Base-by-base conservation (phyloP, 129 eudicot species). In the Flaveria robusta region DNA sequence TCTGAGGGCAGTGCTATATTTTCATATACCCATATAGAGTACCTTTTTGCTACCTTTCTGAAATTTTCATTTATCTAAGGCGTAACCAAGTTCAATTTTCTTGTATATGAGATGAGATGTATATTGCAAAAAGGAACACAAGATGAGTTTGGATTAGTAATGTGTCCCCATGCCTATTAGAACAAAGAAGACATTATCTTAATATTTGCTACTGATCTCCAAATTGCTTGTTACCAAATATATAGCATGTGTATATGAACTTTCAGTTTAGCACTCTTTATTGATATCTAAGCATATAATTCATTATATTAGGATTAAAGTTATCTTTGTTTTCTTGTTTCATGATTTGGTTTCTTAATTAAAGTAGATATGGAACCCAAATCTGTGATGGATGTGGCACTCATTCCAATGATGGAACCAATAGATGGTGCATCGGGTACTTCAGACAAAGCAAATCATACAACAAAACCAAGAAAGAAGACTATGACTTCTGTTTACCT, bases 401-500 rank as follows among this genome's bases (percentile, higher is more conserved):
- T 84, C 64, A 82, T 90, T 74, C 86, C 94, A 56, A 81, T 73
- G 59, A 81, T 89, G 7, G 92, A 90, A 47, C 83, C 91, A 51
- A 66, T 79, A 60, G 91, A 88, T 74, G 82, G 71, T 51, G 89
- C 84, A 58, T 82, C 87, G 70, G 85, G 83, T 68, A 80, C 92
- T 70, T 83, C 87, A 13, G 97, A 93, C 52, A 93, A 87, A 79
- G 89, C 81, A 27, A 88, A 77, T 85, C 72, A 71, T 54, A 10
- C 84, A 16, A 45, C 81, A 15, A 93, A 91, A 86, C 96, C 97
- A 39, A 84, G 91, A 83, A 93, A 93, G 83, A 93, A 93, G 85
- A 91, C 97, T 1, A 88, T 93, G 97, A 93, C 97, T 46, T 91
- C 98, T 2, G 79, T 93, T 50, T 93, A 88, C 84, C 98, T 93